phyloP scores from a whole-genome alignment of 805 yeast species.

The Pichia scutulata region DNA sequence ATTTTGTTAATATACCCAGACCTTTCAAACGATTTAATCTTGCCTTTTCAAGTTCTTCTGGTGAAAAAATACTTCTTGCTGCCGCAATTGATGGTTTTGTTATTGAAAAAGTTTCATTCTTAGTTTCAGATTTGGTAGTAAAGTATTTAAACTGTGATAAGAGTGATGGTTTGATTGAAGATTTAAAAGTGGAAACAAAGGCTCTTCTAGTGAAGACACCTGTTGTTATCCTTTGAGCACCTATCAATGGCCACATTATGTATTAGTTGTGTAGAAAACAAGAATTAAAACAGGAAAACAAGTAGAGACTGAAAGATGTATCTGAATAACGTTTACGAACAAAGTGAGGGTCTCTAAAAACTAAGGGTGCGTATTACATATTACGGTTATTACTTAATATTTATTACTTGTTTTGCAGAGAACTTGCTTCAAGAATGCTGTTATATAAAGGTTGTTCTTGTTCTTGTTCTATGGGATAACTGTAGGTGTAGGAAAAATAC shows the following conservation, averaged over 20 bases:
- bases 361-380: too few species aligned
- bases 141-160: not conserved
- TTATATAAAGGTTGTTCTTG: too few species aligned
- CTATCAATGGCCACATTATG: slow-evolving; percentile 1
- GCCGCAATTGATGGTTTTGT: slow-evolving; percentile 2
- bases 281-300: too few species aligned
- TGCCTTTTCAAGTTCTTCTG: slow-evolving; percentile 43
- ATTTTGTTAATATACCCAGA: slow-evolving; percentile 42
- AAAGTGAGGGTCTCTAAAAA: too few species aligned
- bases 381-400: too few species aligned
- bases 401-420: too few species aligned
- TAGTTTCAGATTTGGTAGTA: not conserved
- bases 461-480: not conserved
- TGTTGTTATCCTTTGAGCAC: not conserved
- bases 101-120: not conserved
- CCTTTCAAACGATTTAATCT: slow-evolving; percentile 42
- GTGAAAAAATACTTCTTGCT: slow-evolving; percentile 20
- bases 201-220: not conserved
- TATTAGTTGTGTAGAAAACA: not conserved
- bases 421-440: too few species aligned
- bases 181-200: not conserved
- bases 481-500: not conserved
- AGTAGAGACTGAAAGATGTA: too few species aligned
- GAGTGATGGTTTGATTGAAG: not conserved
- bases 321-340: too few species aligned